These are phyloP conservation scores for Phytomonas sp. DNA, from an alignment of 208 protist species.

Conservation along the genomic window DNA sequence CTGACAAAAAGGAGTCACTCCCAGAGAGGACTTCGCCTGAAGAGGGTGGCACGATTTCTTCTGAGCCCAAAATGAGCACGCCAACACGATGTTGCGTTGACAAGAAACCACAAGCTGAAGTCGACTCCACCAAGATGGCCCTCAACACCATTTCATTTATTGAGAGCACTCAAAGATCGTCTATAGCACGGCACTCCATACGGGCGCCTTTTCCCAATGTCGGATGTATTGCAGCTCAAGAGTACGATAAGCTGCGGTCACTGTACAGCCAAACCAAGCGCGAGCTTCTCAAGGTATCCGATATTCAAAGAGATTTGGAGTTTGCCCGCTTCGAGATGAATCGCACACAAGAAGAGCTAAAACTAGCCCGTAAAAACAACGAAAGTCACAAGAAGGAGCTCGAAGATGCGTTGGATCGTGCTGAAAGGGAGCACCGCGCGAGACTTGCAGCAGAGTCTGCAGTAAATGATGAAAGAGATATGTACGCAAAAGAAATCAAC, in stretches of 20 bases:
- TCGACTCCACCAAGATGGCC: slow-evolving; percentile 54
- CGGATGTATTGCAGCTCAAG: slow-evolving; percentile 56
- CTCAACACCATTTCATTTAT: slow-evolving; percentile 36
- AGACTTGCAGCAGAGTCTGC: slow-evolving; percentile 32
- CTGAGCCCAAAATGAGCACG: slow-evolving; percentile 13
- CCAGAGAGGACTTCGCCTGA: neutral
- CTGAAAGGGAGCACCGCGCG: slow-evolving; percentile 39
- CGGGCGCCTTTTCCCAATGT: slow-evolving; percentile 53
- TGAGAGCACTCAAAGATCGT: slow-evolving; percentile 25
- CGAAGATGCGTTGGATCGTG: slow-evolving; percentile 40
- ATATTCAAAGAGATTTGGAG: slow-evolving; percentile 74
- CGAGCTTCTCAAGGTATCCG: slow-evolving; percentile 64
- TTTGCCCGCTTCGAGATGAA: slow-evolving; percentile 64
- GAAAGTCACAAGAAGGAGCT: slow-evolving; percentile 35
- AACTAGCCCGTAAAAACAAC: slow-evolving; percentile 37
- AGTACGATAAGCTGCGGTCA: slow-evolving; percentile 75
- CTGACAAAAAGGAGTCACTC: neutral
- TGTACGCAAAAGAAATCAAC: slow-evolving; percentile 34
- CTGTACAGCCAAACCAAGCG: slow-evolving; percentile 63
- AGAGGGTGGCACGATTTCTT: neutral
- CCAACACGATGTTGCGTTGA: slow-evolving; percentile 10
- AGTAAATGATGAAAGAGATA: slow-evolving; percentile 21
- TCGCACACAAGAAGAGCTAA: slow-evolving; percentile 56
- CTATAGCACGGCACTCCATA: slow-evolving; percentile 28
- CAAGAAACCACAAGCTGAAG: slow-evolving; percentile 20